Percentiles rank a stretch among this genome's conserved stretches.
Evolutionary conservation across 176 grass and related monocot genomes (phyloP).

Genomic region (Musa acuminata): DNA sequence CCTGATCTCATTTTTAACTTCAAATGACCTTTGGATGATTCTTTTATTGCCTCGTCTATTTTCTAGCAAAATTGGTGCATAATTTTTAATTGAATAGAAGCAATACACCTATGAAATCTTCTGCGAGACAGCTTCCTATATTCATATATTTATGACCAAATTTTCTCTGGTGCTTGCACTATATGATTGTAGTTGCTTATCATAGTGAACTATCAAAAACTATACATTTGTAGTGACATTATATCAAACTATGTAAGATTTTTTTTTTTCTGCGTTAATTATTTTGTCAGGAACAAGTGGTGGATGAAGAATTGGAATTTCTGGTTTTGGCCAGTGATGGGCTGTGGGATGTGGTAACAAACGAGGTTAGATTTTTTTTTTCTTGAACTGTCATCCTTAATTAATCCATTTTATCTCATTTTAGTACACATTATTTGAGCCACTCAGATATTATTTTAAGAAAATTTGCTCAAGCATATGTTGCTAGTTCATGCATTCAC

Average conservation of each 20-base stretch:
- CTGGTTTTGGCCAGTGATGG: slow-evolving; percentile 12
- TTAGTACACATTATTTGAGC: no score
- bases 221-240: no score
- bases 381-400: background rate
- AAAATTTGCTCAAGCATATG: no score
- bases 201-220: no score
- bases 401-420: background rate
- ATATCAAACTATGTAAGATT: background rate
- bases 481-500: no score
- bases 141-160: no score
- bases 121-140: background rate
- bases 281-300: slow-evolving; percentile 7
- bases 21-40: background rate
- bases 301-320: slow-evolving; percentile 7
- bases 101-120: background rate
- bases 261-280: background rate
- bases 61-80: no score
- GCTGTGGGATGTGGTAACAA: background rate
- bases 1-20: background rate
- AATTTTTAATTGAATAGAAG: no score
- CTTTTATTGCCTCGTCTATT: no score
- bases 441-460: no score
- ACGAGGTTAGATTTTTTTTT: background rate
- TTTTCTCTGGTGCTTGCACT: background rate
- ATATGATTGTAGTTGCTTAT: background rate